Evolutionary conservation across 2,329 filamentous ascomycete genomes (phyloP).

Genomic region (Penicillium oxalicum): DNA sequence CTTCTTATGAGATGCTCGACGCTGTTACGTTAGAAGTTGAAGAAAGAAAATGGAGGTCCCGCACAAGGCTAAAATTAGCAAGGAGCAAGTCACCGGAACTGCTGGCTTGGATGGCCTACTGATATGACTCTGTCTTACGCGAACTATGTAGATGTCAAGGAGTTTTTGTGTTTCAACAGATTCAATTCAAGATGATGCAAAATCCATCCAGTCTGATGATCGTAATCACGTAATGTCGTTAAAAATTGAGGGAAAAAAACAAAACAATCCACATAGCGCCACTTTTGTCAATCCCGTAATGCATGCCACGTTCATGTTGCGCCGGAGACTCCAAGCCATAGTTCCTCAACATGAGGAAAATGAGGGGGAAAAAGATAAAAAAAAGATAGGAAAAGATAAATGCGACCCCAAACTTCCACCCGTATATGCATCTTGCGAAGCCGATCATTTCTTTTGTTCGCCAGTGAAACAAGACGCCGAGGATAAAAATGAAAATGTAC

Average conservation of each 20-base stretch:
- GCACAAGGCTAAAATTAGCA: no score
- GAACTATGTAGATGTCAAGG: no score
- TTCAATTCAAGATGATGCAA: constrained; percentile 1
- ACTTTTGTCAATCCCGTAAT: constrained; percentile 7
- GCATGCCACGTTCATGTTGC: constrained; percentile 8
- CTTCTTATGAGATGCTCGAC: no score
- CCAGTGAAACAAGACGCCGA: constrained; percentile 4
- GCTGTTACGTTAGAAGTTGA: no score
- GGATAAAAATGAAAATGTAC: not conserved
- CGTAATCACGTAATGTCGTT: constrained; percentile 16
- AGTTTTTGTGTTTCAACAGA: not conserved
- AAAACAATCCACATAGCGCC: constrained; percentile 4
- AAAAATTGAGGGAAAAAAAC: not conserved
- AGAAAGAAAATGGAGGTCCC: no score
- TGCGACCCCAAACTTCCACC: not conserved
- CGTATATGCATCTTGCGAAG: constrained; percentile 11
- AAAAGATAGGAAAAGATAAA: constrained; percentile 2
- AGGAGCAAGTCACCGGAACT: no score
- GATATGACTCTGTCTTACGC: no score
- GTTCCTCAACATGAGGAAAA: no score
- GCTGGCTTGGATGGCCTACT: no score
- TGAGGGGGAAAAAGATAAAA: not conserved
- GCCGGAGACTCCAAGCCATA: constrained; percentile 12
- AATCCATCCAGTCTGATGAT: constrained; percentile 5
- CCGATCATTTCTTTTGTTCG: constrained; percentile 6